Evolutionary conservation across 441 rosid genomes (phyloP).

Genomic region (Erodium trifolium): DNA sequence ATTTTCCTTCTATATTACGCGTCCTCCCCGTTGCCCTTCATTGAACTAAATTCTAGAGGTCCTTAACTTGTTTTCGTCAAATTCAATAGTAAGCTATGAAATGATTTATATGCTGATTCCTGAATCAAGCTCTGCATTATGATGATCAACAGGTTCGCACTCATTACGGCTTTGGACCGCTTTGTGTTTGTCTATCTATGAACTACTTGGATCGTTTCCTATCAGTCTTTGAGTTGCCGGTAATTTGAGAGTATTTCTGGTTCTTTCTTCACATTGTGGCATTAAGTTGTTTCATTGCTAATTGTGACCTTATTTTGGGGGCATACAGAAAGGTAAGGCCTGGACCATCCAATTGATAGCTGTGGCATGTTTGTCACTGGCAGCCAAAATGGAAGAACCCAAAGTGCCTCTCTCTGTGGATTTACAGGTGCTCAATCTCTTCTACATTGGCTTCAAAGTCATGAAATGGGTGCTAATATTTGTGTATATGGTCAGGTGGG

Average conservation of each 20-base stretch:
- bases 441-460: conserved; percentile 4
- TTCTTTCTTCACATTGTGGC: not conserved
- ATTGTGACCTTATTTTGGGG: conserved; percentile 8
- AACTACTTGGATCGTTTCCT: conserved; percentile 45
- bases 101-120: conserved; percentile 11
- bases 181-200: conserved; percentile 26
- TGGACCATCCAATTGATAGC: conserved; percentile 49
- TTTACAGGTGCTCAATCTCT: conserved; percentile 35
- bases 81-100: no score
- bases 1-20: not conserved
- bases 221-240: conserved; percentile 37
- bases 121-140: conserved; percentile 1
- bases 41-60: not conserved
- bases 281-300: conserved; percentile 4
- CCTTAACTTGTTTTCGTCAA: not conserved
- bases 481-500: conserved; percentile 27
- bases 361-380: conserved; percentile 51
- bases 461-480: not conserved
- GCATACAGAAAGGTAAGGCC: conserved; percentile 33
- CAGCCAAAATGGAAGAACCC: conserved; percentile 54
- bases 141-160: conserved; percentile 35
- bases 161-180: conserved; percentile 33
- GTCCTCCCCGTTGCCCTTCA: not conserved
- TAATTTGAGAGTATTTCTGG: conserved; percentile 23
- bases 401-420: conserved; percentile 39